A percentile compares a stretch with the other conserved stretches of the same genome.
Conservation (phyloP, 495 filamentous ascomycete species). For the Neurospora terricola region DNA sequence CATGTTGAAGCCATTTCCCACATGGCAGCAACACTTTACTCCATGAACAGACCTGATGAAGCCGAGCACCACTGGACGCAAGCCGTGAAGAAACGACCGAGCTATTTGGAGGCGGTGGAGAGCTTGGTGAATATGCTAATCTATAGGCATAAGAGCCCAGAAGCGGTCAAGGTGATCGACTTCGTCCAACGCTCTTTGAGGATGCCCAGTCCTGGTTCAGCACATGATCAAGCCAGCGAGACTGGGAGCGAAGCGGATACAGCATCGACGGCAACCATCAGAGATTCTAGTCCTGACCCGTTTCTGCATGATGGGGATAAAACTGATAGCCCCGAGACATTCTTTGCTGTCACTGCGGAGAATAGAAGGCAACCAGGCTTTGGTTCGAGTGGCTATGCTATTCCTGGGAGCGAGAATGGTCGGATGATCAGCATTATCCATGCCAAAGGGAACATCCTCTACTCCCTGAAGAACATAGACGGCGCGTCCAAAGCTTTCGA, state of each 20-base stretch:
- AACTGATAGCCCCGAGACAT: slow-evolving; percentile 14
- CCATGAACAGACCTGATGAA: slow-evolving; percentile 71
- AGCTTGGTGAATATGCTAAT: slow-evolving; percentile 87
- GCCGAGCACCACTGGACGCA: slow-evolving; percentile 80
- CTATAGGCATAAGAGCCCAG: slow-evolving; percentile 66
- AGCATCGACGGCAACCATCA: slow-evolving; percentile 8
- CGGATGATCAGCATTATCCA: slow-evolving; percentile 87
- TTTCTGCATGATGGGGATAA: slow-evolving; percentile 14
- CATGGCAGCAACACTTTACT: slow-evolving; percentile 78
- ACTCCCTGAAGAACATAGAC: slow-evolving; percentile 75
- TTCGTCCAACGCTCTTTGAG: slow-evolving; percentile 73
- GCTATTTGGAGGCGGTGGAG: slow-evolving; percentile 93
- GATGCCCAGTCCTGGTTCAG: slow-evolving; percentile 18
- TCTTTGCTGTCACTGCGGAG: slow-evolving; percentile 29
- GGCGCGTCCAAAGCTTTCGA: slow-evolving; percentile 87
- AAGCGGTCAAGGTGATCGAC: slow-evolving; percentile 83
- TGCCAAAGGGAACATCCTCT: slow-evolving; percentile 97
- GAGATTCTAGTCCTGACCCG: slow-evolving; percentile 11
- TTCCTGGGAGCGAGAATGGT: slow-evolving; percentile 84
- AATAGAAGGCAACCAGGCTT: slow-evolving; percentile 52
- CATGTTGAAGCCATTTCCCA: slow-evolving; percentile 96
- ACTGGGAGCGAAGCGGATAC: slow-evolving; percentile 14
- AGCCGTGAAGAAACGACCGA: slow-evolving; percentile 73
- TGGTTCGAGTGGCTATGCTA: slow-evolving; percentile 75
- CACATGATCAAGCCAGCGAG: slow-evolving; percentile 10